Evolutionary conservation across 768 basidiomycete genomes (phyloP).

Genomic region (Tricholoma matsutake): DNA sequence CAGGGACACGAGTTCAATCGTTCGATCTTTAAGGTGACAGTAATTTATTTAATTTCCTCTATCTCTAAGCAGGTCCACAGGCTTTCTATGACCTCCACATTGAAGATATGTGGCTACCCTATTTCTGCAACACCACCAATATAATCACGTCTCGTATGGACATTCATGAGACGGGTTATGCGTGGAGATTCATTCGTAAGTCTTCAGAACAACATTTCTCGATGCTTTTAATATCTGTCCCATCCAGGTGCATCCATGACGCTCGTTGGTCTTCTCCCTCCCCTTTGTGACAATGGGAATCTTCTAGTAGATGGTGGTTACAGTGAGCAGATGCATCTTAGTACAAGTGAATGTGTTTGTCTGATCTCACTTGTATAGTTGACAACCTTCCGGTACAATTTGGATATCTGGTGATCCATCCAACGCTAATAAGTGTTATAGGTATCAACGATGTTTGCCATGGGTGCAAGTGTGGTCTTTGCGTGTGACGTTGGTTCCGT

Average conservation of each 20-base stretch:
- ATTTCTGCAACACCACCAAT: constrained; percentile 97
- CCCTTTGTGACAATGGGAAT: constrained; percentile 90
- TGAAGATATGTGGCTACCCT: constrained; percentile 98
- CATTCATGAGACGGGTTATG: constrained; percentile 97
- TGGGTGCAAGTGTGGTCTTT: constrained; percentile 88
- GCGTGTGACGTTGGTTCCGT: constrained; percentile 93
- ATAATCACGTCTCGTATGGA: constrained; percentile 97
- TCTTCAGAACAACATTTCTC: constrained; percentile 2
- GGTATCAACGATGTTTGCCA: constrained; percentile 89
- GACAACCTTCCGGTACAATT: constrained; percentile 80
- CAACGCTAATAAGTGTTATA: constrained; percentile 27
- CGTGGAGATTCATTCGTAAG: constrained; percentile 90
- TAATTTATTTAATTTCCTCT: neutral
- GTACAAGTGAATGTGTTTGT: constrained; percentile 4
- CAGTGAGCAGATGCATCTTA: constrained; percentile 43
- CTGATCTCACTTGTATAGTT: constrained; percentile 41
- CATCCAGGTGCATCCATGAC: constrained; percentile 91
- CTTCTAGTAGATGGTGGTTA: constrained; percentile 91
- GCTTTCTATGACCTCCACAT: constrained; percentile 93
- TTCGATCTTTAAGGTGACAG: constrained; percentile 81
- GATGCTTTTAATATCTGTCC: constrained; percentile 6
- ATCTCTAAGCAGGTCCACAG: constrained; percentile 29
- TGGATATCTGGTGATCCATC: neutral
- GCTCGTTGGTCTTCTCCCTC: constrained; percentile 90
- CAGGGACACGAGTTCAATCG: constrained; percentile 96